phyloP scores from a whole-genome alignment of 1,284 basidiomycete genomes.

The Vanrija sp. region DNA sequence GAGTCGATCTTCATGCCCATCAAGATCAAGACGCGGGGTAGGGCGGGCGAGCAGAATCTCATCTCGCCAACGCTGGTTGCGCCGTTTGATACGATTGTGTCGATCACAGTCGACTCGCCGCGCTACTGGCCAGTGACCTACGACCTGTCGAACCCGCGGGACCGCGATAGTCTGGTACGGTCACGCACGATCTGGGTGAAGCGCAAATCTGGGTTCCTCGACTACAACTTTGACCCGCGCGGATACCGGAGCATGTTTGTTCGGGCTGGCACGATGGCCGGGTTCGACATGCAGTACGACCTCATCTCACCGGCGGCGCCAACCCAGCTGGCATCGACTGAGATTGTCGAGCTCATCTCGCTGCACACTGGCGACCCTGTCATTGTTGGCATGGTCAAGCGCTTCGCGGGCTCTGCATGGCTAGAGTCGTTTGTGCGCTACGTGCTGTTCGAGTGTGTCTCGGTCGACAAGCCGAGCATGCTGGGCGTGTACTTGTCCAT shows the following conservation, averaged over 20 bases:
- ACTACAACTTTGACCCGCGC: slow-evolving; percentile 86
- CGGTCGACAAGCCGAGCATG: slow-evolving; percentile 79
- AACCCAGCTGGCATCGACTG: slow-evolving; percentile 58
- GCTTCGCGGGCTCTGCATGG: slow-evolving; percentile 59
- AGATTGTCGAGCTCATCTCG: slow-evolving; percentile 75
- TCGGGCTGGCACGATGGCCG: slow-evolving; percentile 70
- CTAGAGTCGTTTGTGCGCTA: slow-evolving; percentile 67
- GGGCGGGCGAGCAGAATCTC: slow-evolving; percentile 54
- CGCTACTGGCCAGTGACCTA: slow-evolving; percentile 91
- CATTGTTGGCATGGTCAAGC: slow-evolving; percentile 70
- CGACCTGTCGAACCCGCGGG: slow-evolving; percentile 65
- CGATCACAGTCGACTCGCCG: slow-evolving; percentile 81
- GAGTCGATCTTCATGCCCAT: slow-evolving; percentile 88
- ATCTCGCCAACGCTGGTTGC: slow-evolving; percentile 90
- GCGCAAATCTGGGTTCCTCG: slow-evolving; percentile 83
- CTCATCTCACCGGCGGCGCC: slow-evolving; percentile 66
- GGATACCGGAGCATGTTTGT: slow-evolving; percentile 83
- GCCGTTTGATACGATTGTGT: slow-evolving; percentile 70
- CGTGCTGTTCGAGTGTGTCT: slow-evolving; percentile 76
- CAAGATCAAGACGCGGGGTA: slow-evolving; percentile 72
- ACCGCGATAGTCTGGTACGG: slow-evolving; percentile 64
- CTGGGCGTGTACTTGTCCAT: slow-evolving; percentile 69
- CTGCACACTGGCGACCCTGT: slow-evolving; percentile 74
- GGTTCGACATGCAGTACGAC: slow-evolving; percentile 69
- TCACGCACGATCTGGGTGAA: slow-evolving; percentile 86